Conservation (phyloP, 2,329 filamentous ascomycete species). For the Orbilia ellipsospora region DNA sequence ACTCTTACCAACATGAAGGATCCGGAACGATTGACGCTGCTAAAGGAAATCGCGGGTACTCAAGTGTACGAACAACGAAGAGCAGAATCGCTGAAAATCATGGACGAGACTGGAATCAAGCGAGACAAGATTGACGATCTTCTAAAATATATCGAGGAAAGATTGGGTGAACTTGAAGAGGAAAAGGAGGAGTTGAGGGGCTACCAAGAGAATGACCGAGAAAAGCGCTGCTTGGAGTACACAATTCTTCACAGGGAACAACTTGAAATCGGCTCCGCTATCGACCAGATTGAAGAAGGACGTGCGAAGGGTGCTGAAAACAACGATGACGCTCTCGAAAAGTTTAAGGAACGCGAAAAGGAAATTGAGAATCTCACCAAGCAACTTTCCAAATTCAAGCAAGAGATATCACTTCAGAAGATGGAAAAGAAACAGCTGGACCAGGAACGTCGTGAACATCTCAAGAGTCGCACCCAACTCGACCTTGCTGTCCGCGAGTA, state of each 20-base stretch:
- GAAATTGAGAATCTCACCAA: constrained; percentile 78
- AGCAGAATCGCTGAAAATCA: constrained; percentile 92
- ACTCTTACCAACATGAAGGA: constrained; percentile 99
- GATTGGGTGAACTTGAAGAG: constrained; percentile 88
- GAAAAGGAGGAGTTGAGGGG: constrained; percentile 95
- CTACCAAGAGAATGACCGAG: constrained; percentile 93
- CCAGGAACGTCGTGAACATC: constrained; percentile 84
- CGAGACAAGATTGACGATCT: constrained; percentile 93
- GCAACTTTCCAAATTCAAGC: constrained; percentile 81
- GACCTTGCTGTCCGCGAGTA: constrained; percentile 86
- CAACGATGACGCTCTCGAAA: constrained; percentile 81
- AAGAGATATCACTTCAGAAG: constrained; percentile 83
- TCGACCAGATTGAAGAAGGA: constrained; percentile 84
- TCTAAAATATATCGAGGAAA: constrained; percentile 89
- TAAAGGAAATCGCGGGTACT: constrained; percentile 98
- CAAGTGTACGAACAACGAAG: constrained; percentile 95
- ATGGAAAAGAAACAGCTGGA: constrained; percentile 89
- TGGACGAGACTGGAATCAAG: constrained; percentile 96
- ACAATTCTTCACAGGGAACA: constrained; percentile 93
- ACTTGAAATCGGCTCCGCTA: constrained; percentile 76
- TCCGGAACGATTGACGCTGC: constrained; percentile 82
- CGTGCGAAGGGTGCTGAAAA: constrained; percentile 85
- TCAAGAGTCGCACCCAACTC: constrained; percentile 81
- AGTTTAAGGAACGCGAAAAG: constrained; percentile 81
- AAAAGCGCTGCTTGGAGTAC: constrained; percentile 91